Base-by-base conservation (phyloP, 1,284 basidiomycete species). In the Phenoliferia sp. region DNA sequence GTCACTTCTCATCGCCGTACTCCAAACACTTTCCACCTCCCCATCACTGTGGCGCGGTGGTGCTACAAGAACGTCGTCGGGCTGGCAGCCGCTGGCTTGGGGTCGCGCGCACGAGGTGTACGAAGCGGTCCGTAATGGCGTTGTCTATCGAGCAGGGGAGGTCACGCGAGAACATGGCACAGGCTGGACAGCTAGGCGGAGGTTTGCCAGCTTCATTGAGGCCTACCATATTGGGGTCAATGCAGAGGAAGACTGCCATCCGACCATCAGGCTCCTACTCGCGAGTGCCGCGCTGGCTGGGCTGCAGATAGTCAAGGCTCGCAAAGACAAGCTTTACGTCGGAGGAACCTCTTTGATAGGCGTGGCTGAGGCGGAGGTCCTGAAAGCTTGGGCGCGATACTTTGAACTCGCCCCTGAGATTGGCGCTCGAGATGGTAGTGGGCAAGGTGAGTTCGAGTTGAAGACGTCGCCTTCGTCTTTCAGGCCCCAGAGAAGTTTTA, bases 221-320 rank as follows among this genome's bases (percentile, higher is more conserved):
- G 61, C 66, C 1, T n/a, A 70, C 17, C 60, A 50, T 4, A 19
- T 31, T 2, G 69, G 61, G 17, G 22, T 31, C 4, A 28, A 52
- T 7, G 56, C 44, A 28, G 9, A 50, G 17, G 39, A 34, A 16
- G 32, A 26, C 31, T 61, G 62, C 33, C 61, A 65, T 22, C 70
- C 70, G 36, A 34, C 67, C 31, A 59, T 65, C 7, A 44, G 66
- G 32, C 32, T 73, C 10, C 52, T 74, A 3, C 16, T 72, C 7
- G 39, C 62, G 3, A 64, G 62, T 4, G 74, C 64, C 6, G 59
- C 63, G 15, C 63, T 74, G 12, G 56, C 58, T 4, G 73, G 63
- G 16, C 44, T 75, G 52, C 74, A 74, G 39, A 66, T 66, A n/a
- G 62, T 68, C 62, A 70, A 73, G 64, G 19, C 61, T n/a, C 36